Conservation (phyloP, 2,329 filamentous ascomycete genomes). For the Aspergillus novoparasiticus region DNA sequence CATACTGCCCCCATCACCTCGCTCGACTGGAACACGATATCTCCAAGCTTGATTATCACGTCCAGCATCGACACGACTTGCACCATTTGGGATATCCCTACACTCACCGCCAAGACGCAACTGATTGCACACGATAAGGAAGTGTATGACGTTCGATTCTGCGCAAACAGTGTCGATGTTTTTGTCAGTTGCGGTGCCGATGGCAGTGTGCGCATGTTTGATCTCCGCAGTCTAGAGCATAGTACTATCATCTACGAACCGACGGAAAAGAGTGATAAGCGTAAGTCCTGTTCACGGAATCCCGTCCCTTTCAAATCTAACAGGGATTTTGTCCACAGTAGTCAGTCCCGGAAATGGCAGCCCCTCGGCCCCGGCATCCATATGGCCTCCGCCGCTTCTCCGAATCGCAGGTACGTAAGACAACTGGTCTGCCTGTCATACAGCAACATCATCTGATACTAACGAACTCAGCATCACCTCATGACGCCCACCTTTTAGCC, state of each 20-base stretch:
- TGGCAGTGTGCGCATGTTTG: conserved; percentile 98
- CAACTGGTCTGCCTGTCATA: not conserved
- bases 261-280: conserved; percentile 74
- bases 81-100: conserved; percentile 99
- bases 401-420: conserved; percentile 45
- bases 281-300: conserved; percentile 48
- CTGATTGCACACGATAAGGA: conserved; percentile 98
- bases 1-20: conserved; percentile 96
- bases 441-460: conserved; percentile 4
- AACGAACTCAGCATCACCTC: conserved; percentile 70
- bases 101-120: conserved; percentile 95
- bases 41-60: conserved; percentile 95
- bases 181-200: conserved; percentile 98
- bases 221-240: conserved; percentile 91
- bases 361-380: conserved; percentile 68
- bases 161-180: conserved; percentile 96
- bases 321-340: conserved; percentile 30
- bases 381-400: conserved; percentile 61
- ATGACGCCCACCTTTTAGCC: conserved; percentile 93
- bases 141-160: conserved; percentile 97
- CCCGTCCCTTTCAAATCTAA: not conserved
- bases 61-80: conserved; percentile 99
- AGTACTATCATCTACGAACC: conserved; percentile 99
- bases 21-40: conserved; percentile 96
- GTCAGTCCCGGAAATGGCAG: conserved; percentile 61